These are phyloP conservation scores for Diaporthe destruens DNA, from an alignment of 2,329 filamentous ascomycete genomes.

Conservation along the genomic window DNA sequence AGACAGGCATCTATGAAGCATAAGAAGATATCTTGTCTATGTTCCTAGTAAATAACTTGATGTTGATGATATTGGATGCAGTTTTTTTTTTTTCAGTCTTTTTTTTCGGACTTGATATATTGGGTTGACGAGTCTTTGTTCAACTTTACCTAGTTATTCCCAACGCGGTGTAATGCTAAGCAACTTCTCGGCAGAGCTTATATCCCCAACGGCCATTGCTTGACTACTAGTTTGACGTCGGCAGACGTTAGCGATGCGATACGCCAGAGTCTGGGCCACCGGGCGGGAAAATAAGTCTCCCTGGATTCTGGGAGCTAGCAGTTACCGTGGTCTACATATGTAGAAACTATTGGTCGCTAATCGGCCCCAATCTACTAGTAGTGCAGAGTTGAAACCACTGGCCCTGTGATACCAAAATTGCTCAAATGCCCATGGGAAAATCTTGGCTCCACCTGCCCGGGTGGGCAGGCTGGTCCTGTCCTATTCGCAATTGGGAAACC, in stretches of 20 bases:
- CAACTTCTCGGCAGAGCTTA: constrained; percentile 28
- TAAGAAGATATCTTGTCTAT: background rate
- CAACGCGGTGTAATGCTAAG: background rate
- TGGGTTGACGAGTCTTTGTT: background rate
- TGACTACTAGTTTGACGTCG: constrained; percentile 12
- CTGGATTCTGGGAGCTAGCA: background rate
- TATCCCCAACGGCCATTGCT: background rate
- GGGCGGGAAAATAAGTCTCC: constrained; percentile 2
- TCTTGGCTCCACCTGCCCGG: background rate
- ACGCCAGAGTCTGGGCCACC: background rate
- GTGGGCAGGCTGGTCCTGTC: background rate
- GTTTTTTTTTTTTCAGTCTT: too few relatives aligned
- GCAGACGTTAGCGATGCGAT: background rate
- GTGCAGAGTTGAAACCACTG: constrained; percentile 29
- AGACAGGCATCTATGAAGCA: background rate
- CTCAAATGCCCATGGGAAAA: background rate
- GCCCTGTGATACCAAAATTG: constrained; percentile 14
- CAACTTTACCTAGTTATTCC: too few relatives aligned
- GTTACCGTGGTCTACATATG: constrained; percentile 14
- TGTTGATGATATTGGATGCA: background rate
- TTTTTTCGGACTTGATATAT: background rate
- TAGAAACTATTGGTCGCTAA: background rate
- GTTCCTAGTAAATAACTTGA: background rate
- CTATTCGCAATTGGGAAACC: background rate
- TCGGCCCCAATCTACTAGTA: background rate